A percentile compares a stretch with the other conserved stretches of the same genome.
phyloP scores from a whole-genome alignment of 2,329 filamentous ascomycete species.

The Graphilbum ipis-grandicollis region DNA sequence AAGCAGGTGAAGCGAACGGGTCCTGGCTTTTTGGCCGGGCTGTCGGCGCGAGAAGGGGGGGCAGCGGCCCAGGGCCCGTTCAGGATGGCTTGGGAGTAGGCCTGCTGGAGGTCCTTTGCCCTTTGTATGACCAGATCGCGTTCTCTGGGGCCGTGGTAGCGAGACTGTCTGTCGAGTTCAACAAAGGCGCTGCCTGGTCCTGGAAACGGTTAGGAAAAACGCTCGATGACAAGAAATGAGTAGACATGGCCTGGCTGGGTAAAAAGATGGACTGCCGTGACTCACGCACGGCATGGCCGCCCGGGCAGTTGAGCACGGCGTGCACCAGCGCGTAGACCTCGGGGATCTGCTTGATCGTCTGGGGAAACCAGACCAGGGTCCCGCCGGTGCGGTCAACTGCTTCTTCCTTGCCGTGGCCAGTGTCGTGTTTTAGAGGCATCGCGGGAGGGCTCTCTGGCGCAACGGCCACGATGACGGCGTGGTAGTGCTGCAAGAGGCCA shows the following conservation, averaged over 20 bases:
- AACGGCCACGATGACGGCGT: background rate
- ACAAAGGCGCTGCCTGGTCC: slow-evolving; percentile 1
- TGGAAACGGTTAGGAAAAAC: background rate
- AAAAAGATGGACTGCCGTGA: too few species aligned
- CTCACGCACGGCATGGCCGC: background rate
- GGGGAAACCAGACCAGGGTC: background rate
- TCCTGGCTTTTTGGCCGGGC: background rate
- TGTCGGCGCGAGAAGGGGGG: background rate
- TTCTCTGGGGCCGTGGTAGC: background rate
- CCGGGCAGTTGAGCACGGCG: slow-evolving; percentile 2
- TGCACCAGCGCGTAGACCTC: slow-evolving; percentile 7
- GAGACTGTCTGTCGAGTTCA: background rate
- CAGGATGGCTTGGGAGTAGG: background rate
- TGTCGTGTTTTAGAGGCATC: background rate
- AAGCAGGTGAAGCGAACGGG: background rate
- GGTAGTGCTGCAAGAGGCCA: background rate
- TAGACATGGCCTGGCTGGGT: too few species aligned
- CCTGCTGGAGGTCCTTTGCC: slow-evolving; percentile 1
- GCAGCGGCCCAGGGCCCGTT: background rate
- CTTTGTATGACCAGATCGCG: background rate
- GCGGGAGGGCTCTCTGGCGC: background rate
- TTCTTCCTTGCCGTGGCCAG: background rate
- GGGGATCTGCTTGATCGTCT: slow-evolving; percentile 1
- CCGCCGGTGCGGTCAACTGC: background rate
- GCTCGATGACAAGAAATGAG: too few species aligned